These are phyloP conservation scores for Penicillium frequentans DNA, from an alignment of 2,329 filamentous ascomycete genomes.

Conservation along the genomic window DNA sequence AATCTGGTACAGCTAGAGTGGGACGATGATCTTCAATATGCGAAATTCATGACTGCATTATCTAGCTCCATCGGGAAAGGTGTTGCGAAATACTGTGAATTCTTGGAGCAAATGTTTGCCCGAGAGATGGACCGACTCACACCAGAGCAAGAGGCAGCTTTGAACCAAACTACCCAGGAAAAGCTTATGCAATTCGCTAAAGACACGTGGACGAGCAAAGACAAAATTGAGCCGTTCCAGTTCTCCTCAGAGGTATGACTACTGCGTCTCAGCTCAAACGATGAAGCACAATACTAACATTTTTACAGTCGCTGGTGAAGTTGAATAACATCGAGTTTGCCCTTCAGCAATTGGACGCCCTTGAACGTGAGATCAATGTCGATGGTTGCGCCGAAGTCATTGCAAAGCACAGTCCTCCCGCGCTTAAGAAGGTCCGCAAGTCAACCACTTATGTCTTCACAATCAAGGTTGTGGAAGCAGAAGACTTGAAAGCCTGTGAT, in stretches of 20 bases:
- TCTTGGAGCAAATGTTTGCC: constrained; percentile 79
- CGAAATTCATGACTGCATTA: constrained; percentile 93
- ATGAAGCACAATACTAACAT: constrained; percentile 11
- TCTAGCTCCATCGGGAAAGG: constrained; percentile 81
- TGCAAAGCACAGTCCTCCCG: constrained; percentile 69
- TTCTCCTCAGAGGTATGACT: constrained; percentile 81
- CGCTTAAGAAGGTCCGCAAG: constrained; percentile 65
- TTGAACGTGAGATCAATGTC: constrained; percentile 87
- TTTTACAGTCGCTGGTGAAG: constrained; percentile 84
- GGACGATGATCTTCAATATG: constrained; percentile 91
- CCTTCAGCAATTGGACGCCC: constrained; percentile 84
- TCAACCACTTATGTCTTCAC: constrained; percentile 94
- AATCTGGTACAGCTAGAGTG: constrained; percentile 84
- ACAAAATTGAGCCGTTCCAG: constrained; percentile 93
- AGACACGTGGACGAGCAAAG: constrained; percentile 87
- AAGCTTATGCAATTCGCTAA: constrained; percentile 92
- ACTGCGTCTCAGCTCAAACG: not conserved
- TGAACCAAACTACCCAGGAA: constrained; percentile 80
- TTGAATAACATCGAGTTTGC: constrained; percentile 97
- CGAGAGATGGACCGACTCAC: constrained; percentile 92
- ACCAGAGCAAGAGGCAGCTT: constrained; percentile 78
- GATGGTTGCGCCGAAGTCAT: constrained; percentile 86
- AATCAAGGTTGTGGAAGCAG: constrained; percentile 96
- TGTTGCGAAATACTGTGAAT: constrained; percentile 85
- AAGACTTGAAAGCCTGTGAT: constrained; percentile 97